Evolutionary conservation across 208 protist genomes (phyloP).

Genomic region (Cochliopodium minus): DNA sequence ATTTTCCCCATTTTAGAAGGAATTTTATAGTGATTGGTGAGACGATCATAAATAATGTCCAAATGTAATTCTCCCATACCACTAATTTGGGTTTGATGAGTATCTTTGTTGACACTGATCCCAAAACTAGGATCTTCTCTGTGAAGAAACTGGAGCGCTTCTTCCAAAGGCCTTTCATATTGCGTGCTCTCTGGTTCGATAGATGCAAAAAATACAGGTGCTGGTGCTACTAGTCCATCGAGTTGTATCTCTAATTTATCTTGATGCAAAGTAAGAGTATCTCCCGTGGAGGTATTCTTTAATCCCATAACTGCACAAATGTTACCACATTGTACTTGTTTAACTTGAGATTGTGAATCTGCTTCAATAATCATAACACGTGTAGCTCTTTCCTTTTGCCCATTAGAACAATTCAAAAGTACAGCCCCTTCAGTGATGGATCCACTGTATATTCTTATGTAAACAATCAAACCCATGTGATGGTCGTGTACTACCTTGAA

Average conservation of each 20-base stretch:
- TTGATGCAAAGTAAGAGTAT: slow-evolving; percentile 20
- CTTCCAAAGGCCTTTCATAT: slow-evolving; percentile 16
- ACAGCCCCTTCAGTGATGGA: background rate
- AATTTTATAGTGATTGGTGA: background rate
- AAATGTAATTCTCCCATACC: slow-evolving; percentile 22
- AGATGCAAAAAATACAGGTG: slow-evolving; percentile 33
- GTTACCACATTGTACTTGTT: slow-evolving; percentile 10
- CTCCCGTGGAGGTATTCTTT: slow-evolving; percentile 24
- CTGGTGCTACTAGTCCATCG: slow-evolving; percentile 8
- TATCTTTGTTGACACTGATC: slow-evolving; percentile 2
- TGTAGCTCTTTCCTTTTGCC: slow-evolving; percentile 12
- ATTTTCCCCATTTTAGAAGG: background rate
- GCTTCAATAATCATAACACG: slow-evolving; percentile 15
- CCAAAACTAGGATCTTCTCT: slow-evolving; percentile 21
- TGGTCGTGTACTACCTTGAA: slow-evolving; percentile 33
- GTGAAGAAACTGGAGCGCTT: slow-evolving; percentile 8
- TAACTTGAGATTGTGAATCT: background rate
- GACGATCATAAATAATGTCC: slow-evolving; percentile 7
- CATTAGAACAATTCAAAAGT: slow-evolving; percentile 10
- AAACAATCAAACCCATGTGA: slow-evolving; percentile 21
- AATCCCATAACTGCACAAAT: slow-evolving; percentile 28
- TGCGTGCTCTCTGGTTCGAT: slow-evolving; percentile 19
- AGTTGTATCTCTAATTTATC: background rate
- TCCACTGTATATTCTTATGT: slow-evolving; percentile 30
- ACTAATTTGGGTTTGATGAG: slow-evolving; percentile 16